Percentiles rank a stretch among this genome's conserved stretches.
These are phyloP conservation scores for Aspergillus pseudoglaucus DNA, from an alignment of 2,329 filamentous ascomycete species.

Conservation along the genomic window DNA sequence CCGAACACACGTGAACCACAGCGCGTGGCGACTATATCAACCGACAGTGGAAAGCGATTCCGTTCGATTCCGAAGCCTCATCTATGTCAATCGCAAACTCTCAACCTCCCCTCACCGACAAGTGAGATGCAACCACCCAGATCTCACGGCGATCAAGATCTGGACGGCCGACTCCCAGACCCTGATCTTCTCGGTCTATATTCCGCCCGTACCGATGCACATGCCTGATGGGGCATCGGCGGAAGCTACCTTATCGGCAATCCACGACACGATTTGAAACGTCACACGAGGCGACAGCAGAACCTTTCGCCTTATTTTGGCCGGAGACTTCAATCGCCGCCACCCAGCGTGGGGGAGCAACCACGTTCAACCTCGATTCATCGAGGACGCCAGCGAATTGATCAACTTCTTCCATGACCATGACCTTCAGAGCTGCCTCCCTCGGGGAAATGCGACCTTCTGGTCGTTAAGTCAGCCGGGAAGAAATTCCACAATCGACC, in stretches of 20 bases:
- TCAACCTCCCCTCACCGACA: not conserved
- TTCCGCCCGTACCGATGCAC: not conserved
- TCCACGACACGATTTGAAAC: conserved; percentile 5
- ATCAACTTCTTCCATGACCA: conserved; percentile 6
- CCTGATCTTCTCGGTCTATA: not conserved
- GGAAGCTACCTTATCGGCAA: conserved; percentile 1
- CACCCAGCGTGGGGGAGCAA: conserved; percentile 8
- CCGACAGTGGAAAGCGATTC: conserved; percentile 10
- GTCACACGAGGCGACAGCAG: not conserved
- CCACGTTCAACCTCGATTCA: conserved; percentile 3
- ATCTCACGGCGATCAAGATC: not conserved
- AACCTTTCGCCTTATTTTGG: conserved; percentile 3
- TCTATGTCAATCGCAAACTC: not conserved
- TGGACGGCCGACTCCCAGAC: not conserved
- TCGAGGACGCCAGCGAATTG: conserved; percentile 6
- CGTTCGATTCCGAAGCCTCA: conserved; percentile 8
- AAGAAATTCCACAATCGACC: conserved; percentile 8
- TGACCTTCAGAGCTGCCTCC: conserved; percentile 6
- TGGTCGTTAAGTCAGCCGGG: conserved; percentile 8
- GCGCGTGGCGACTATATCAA: conserved; percentile 18
- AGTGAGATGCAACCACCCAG: not conserved
- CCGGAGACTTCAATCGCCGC: conserved; percentile 12
- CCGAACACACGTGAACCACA: conserved; percentile 17
- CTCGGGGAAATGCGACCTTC: conserved; percentile 5
- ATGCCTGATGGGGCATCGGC: not conserved